phyloP scores from a whole-genome alignment of 495 filamentous ascomycete species.

The Viridothelium virens region DNA sequence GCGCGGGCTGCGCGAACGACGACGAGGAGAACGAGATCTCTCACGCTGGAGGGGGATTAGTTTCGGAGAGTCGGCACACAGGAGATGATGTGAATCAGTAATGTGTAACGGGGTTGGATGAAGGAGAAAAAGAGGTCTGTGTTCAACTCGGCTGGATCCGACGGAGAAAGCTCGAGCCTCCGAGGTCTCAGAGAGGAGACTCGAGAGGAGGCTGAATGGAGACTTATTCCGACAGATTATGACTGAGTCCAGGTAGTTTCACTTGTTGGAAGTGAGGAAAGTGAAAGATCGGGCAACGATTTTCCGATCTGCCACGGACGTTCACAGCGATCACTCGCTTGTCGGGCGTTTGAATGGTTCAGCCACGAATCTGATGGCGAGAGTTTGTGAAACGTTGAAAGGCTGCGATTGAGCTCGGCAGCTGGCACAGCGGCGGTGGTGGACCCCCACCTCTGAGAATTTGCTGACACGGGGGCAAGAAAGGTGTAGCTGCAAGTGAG shows the following conservation, averaged over 20 bases:
- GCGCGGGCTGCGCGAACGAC: slow-evolving; percentile 72
- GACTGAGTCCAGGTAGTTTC: not conserved
- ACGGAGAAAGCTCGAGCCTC: not conserved
- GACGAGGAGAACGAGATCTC: slow-evolving; percentile 86
- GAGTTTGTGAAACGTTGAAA: not conserved
- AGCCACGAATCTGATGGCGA: not conserved
- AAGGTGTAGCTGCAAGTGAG: not conserved
- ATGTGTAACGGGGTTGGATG: not conserved
- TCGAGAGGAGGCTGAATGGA: not conserved
- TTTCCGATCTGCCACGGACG: not conserved
- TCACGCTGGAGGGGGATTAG: slow-evolving; percentile 60
- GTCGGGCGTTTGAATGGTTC: not conserved
- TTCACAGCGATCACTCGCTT: not conserved
- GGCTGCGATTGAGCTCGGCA: not conserved
- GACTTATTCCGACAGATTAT: not conserved
- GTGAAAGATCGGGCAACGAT: not conserved
- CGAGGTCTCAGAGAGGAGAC: not conserved
- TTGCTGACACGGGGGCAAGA: not conserved
- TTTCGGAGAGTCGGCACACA: not conserved
- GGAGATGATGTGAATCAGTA: not conserved
- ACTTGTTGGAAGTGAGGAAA: not conserved
- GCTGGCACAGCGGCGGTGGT: not conserved
- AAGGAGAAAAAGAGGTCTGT: not conserved
- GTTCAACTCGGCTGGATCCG: not conserved
- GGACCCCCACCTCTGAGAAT: not conserved